phyloP scores from a whole-genome alignment of 2,329 filamentous ascomycete genomes.

The Verticillium dahliae region DNA sequence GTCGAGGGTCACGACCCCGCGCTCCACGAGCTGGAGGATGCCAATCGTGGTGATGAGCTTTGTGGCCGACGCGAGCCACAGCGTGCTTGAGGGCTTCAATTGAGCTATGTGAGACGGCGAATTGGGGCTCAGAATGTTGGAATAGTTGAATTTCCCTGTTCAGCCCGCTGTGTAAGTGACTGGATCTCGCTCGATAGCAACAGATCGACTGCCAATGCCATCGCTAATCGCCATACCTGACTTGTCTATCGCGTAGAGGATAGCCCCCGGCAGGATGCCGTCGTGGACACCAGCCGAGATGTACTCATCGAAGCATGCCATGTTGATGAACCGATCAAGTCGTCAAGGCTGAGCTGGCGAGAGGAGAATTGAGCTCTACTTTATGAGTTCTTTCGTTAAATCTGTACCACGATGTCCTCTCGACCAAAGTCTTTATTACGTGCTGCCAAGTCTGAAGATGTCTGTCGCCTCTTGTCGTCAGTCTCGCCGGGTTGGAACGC shows the following conservation, averaged over 20 bases:
- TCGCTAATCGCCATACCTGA: slow-evolving; percentile 1
- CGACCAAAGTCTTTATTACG: no score
- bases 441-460: no score
- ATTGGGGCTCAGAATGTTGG: background rate
- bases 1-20: slow-evolving; percentile 25
- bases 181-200: background rate
- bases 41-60: slow-evolving; percentile 31
- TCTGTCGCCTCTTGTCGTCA: no score
- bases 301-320: slow-evolving; percentile 7
- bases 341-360: background rate
- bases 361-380: no score
- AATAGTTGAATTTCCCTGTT: slow-evolving; percentile 5
- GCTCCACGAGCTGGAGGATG: slow-evolving; percentile 33
- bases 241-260: slow-evolving; percentile 7
- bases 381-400: no score
- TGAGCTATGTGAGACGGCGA: background rate
- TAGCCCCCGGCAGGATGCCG: slow-evolving; percentile 6
- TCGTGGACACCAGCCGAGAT: slow-evolving; percentile 7
- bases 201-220: no score
- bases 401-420: no score
- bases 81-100: background rate
- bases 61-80: slow-evolving; percentile 32
- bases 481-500: no score
- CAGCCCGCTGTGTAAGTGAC: background rate
- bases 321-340: background rate